Evolutionary conservation across 768 basidiomycete species (phyloP).

Genomic region (Krasilnikovozyma curviuscula): DNA sequence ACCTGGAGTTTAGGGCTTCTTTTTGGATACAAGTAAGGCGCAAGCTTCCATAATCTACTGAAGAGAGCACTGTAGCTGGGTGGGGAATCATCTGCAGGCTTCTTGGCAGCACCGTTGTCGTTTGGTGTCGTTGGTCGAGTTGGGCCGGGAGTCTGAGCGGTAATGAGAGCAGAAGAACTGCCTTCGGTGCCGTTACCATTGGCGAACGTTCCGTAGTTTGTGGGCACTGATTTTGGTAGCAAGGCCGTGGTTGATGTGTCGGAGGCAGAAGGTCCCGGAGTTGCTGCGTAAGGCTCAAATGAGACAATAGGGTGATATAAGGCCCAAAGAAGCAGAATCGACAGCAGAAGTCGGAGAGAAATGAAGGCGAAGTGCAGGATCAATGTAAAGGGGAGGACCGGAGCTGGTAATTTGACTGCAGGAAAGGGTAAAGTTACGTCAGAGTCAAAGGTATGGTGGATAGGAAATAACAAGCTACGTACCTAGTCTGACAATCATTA

Average conservation of each 20-base stretch:
- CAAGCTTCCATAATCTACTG: conserved; percentile 43
- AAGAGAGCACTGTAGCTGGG: conserved; percentile 54
- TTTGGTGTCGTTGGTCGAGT: conserved; percentile 13
- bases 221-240: conserved; percentile 32
- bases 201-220: conserved; percentile 32
- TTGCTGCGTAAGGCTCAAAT: conserved; percentile 35
- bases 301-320: conserved; percentile 45
- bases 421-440: not conserved
- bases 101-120: conserved; percentile 18
- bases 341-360: conserved; percentile 44
- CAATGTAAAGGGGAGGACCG: conserved; percentile 15
- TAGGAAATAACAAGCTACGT: not conserved
- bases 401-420: conserved; percentile 6
- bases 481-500: not conserved
- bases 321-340: conserved; percentile 40
- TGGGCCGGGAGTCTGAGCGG: not conserved
- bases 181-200: conserved; percentile 32
- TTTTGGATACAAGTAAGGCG: conserved; percentile 70
- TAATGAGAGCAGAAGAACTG: conserved; percentile 31
- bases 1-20: conserved; percentile 47
- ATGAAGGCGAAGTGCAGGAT: conserved; percentile 40
- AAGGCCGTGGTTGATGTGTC: conserved; percentile 21
- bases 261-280: conserved; percentile 22
- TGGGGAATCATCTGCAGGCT: conserved; percentile 18
- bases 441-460: not conserved